These are phyloP conservation scores for Apocynum venetum DNA, from an alignment of 257 asterid genomes.

Conservation along the genomic window DNA sequence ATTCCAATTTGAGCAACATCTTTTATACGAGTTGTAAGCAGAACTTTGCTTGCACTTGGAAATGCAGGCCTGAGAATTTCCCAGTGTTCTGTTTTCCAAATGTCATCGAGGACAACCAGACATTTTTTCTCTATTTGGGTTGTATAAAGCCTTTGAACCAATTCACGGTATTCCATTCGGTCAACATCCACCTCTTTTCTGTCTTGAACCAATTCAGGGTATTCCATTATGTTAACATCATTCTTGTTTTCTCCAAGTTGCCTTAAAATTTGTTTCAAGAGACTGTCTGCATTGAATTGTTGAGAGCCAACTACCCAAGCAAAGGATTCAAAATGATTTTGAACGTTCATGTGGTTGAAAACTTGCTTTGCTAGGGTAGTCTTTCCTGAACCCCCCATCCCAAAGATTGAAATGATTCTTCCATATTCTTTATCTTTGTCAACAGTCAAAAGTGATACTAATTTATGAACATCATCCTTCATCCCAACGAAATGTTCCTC, in stretches of 20 bases:
- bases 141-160: slow-evolving; percentile 4
- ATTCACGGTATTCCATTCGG: neutral
- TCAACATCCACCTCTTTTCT: neutral
- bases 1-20: slow-evolving; percentile 6
- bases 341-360: too few relatives aligned
- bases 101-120: slow-evolving; percentile 18
- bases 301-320: too few relatives aligned
- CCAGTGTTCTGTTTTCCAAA: slow-evolving; percentile 12
- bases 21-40: slow-evolving; percentile 12
- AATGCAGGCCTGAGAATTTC: slow-evolving; percentile 1
- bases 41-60: neutral
- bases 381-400: too few relatives aligned
- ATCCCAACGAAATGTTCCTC: too few relatives aligned
- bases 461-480: too few relatives aligned
- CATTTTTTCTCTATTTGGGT: slow-evolving; percentile 2
- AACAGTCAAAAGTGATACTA: too few relatives aligned
- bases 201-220: neutral
- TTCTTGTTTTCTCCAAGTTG: neutral
- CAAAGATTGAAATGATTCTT: too few relatives aligned
- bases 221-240: neutral
- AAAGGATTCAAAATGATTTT: too few relatives aligned
- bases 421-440: too few relatives aligned
- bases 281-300: too few relatives aligned
- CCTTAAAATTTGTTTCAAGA: neutral
- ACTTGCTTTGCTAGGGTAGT: too few relatives aligned